Percentiles rank a stretch among this genome's conserved stretches.
These are phyloP conservation scores for Aspergillus piperis DNA, from an alignment of 2,329 filamentous ascomycete species.

Conservation along the genomic window DNA sequence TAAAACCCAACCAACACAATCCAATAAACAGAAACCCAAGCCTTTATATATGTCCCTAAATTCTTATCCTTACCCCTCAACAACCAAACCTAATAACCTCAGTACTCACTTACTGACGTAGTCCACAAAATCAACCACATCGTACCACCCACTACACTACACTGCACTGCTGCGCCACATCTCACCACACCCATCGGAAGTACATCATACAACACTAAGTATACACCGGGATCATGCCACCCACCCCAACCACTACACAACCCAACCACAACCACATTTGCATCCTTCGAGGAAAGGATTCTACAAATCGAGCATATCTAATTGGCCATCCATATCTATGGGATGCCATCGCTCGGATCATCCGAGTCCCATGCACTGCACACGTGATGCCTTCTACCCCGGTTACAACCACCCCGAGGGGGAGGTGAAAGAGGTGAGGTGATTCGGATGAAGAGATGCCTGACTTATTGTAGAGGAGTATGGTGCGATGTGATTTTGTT, in stretches of 20 bases:
- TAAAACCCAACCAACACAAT: too few species aligned
- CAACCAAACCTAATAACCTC: neutral
- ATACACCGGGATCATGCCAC: neutral
- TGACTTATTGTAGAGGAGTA: neutral
- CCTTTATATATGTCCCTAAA: too few species aligned
- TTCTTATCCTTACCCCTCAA: too few species aligned
- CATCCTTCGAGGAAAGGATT: neutral
- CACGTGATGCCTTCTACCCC: neutral
- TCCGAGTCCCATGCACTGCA: neutral
- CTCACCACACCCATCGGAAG: neutral
- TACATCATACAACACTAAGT: too few species aligned
- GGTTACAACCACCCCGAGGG: neutral
- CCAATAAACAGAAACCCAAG: too few species aligned
- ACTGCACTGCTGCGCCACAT: too few species aligned
- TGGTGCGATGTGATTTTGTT: neutral
- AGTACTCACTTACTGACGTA: neutral
- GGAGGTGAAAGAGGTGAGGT: neutral
- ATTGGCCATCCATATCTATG: neutral
- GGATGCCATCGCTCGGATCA: neutral
- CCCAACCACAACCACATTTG: neutral
- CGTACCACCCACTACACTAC: neutral
- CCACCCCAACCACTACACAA: neutral
- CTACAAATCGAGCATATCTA: neutral
- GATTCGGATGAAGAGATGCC: neutral
- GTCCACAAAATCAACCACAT: neutral